phyloP scores from a whole-genome alignment of 345 rosid species.

The Mangifera indica region DNA sequence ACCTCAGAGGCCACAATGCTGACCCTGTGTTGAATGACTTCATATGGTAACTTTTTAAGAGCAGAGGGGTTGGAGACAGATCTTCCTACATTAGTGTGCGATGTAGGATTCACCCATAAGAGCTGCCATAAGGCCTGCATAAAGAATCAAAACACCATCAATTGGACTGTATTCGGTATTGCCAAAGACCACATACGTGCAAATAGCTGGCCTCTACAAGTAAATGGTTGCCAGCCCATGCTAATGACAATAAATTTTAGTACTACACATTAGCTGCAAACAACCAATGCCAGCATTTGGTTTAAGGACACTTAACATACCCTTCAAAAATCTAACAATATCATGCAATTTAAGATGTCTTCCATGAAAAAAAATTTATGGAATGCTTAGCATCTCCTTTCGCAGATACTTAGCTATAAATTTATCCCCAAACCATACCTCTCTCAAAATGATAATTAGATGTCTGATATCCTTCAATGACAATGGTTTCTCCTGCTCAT shows the following conservation, averaged over 20 bases:
- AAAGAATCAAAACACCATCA: conserved; percentile 5
- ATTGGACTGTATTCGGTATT: background rate
- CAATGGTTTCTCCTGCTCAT: conserved; percentile 90
- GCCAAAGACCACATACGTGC: background rate
- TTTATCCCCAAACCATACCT: conserved; percentile 42
- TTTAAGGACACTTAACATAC: background rate
- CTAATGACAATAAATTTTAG: background rate
- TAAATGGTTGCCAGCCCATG: background rate
- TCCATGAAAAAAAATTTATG: background rate
- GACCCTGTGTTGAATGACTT: conserved; percentile 66
- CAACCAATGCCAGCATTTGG: conserved; percentile 5
- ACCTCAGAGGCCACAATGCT: conserved; percentile 77
- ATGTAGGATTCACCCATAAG: conserved; percentile 73
- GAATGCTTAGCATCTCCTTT: background rate
- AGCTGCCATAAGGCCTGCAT: conserved; percentile 95
- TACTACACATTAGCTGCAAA: background rate
- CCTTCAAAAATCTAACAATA: conserved; percentile 12
- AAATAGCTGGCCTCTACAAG: background rate
- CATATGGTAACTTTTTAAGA: conserved; percentile 54
- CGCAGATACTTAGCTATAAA: background rate
- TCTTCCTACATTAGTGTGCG: conserved; percentile 49
- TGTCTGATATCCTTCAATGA: conserved; percentile 71
- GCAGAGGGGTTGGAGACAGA: conserved; percentile 34
- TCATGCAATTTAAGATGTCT: conserved; percentile 5
- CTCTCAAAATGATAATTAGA: conserved; percentile 78